A percentile compares a stretch with the other conserved stretches of the same genome.
phyloP scores from a whole-genome alignment of 441 rosid genomes.

The Gossypium davidsonii region DNA sequence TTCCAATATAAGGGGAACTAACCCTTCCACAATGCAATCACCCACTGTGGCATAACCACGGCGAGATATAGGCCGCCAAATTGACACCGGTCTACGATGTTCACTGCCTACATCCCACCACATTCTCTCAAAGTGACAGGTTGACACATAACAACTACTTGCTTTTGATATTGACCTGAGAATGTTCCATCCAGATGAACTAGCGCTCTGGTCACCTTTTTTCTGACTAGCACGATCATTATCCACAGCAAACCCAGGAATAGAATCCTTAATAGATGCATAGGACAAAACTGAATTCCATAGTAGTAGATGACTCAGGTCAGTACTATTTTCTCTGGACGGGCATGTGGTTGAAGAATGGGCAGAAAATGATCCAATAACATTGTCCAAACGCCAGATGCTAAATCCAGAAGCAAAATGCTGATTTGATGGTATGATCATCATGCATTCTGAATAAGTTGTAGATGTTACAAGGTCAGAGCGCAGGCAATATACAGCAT shows the following conservation, averaged over 20 bases:
- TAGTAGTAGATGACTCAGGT: constrained; percentile 72
- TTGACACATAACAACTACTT: constrained; percentile 58
- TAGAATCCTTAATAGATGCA: constrained; percentile 36
- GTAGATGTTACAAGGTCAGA: constrained; percentile 94
- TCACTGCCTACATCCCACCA: constrained; percentile 99
- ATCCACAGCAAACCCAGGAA: constrained; percentile 31
- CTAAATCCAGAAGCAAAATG: constrained; percentile 70
- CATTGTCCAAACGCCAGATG: constrained; percentile 94
- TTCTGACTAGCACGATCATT: constrained; percentile 32
- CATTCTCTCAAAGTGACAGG: constrained; percentile 91
- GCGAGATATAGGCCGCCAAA: constrained; percentile 90
- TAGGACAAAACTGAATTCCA: constrained; percentile 60
- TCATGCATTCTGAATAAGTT: constrained; percentile 82
- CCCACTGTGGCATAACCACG: constrained; percentile 78
- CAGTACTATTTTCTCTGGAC: constrained; percentile 43
- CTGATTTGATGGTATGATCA: constrained; percentile 40
- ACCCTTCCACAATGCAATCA: constrained; percentile 98
- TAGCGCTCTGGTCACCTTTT: constrained; percentile 39
- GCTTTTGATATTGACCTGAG: constrained; percentile 73
- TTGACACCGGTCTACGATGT: constrained; percentile 75
- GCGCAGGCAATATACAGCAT: constrained; percentile 83
- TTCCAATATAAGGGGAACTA: constrained; percentile 22
- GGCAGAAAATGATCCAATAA: constrained; percentile 84
- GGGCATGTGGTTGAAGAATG: constrained; percentile 69
- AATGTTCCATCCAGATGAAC: constrained; percentile 84